Percentiles rank a stretch among this genome's conserved stretches.
phyloP scores from a whole-genome alignment of 441 rosid species.

The Populus tomentosa region DNA sequence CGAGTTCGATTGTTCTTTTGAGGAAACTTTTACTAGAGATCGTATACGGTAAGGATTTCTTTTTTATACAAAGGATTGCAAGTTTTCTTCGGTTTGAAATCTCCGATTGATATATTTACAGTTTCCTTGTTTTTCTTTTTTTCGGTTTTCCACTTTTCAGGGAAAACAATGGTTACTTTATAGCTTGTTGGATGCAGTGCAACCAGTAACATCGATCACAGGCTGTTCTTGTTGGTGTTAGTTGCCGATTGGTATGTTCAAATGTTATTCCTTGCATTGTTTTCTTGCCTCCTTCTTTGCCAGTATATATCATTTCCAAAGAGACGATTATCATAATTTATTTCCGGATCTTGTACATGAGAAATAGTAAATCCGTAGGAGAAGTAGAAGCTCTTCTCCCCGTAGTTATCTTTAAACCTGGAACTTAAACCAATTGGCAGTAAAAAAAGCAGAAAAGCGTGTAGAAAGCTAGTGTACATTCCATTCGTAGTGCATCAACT shows the following conservation, averaged over 20 bases:
- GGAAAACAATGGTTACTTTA: conserved; percentile 90
- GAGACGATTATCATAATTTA: neutral
- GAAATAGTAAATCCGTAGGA: neutral
- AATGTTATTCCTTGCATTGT: conserved; percentile 6
- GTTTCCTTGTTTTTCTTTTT: neutral
- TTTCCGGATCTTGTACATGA: neutral
- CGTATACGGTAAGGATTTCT: neutral
- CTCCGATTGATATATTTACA: neutral
- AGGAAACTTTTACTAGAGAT: neutral
- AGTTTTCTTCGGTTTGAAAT: conserved; percentile 4
- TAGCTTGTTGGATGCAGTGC: conserved; percentile 92
- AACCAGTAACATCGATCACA: conserved; percentile 70
- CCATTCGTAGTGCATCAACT: neutral
- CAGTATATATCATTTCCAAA: neutral
- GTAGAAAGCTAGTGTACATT: neutral
- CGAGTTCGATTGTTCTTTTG: conserved; percentile 52
- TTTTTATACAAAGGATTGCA: neutral
- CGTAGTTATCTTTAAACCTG: neutral
- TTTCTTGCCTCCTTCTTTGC: neutral
- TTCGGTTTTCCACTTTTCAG: conserved; percentile 29
- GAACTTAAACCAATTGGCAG: neutral
- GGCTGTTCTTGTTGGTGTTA: conserved; percentile 83
- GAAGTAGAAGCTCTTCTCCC: neutral
- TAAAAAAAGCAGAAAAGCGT: neutral
- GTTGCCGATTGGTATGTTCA: conserved; percentile 70